Base-by-base conservation (phyloP, 2,329 filamentous ascomycete genomes). In the Salinomyces thailandicus region DNA sequence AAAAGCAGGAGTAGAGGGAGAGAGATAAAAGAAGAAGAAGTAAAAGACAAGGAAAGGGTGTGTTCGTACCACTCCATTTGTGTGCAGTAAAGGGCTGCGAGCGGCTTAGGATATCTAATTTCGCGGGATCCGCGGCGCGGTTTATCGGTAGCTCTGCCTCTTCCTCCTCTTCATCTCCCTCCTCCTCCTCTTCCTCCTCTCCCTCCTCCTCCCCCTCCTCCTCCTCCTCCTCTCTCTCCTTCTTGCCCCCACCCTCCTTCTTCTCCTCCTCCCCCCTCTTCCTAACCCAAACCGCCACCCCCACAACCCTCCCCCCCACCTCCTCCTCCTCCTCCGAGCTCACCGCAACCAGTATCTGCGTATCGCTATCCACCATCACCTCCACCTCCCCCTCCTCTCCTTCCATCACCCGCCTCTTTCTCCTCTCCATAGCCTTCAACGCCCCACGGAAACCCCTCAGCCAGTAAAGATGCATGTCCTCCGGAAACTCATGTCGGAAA, bases 401-500 rank as follows among this genome's bases (percentile, higher is more conserved):
- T 13, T 19, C 17, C 6, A 29, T 12, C 4, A 27, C 35, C 9
- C 9, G 9, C 9, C 9, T 8, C 9, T 9, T 26, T 8, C n/a
- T 8, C 9, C n/a, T 26, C 3, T 26, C 22, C n/a, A 8, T 2
- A 8, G 28, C 31, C 20, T 37, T 38, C 15, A 39, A 33, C 5
- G 18, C 27, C 14, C 31, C 14, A 15, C 49, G 47, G 9, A 53
- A 30, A 18, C 35, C 28, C 7, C 31, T 32, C 22, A 47, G 35
- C 45, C 44, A 51, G 43, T 43, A 49, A 9, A 46, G 39, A 24
- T 44, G 37, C 31, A 46, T 33, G 27, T 51, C 48, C n/a, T 44
- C 41, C 3, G 49, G 49, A 20, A 40, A 50, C 3, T 35, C n/a
- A 12, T 43, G 15, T 27, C 48, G 34, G 11, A 44, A 24, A 2